phyloP scores from a whole-genome alignment of 2,329 filamentous ascomycete genomes.

The Verticillium nubilum region DNA sequence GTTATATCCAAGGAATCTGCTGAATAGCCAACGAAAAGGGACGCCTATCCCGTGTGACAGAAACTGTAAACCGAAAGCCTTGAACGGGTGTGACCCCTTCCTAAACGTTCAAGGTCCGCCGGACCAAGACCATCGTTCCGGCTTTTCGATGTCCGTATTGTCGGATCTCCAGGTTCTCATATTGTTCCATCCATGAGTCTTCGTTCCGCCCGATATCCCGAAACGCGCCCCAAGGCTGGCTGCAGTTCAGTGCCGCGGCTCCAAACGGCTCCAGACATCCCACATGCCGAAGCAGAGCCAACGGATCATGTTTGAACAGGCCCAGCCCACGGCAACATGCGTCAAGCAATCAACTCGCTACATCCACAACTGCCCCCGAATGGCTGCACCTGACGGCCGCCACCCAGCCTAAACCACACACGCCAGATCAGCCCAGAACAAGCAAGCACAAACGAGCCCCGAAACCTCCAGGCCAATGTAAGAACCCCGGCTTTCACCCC shows the following conservation, averaged over 20 bases:
- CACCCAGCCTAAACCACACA: neutral
- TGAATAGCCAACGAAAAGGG: too few species aligned
- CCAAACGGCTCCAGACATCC: neutral
- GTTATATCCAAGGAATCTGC: too few species aligned
- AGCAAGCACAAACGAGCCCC: neutral
- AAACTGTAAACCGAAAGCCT: too few species aligned
- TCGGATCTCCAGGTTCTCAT: too few species aligned
- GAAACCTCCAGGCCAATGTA: too few species aligned
- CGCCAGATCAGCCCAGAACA: neutral
- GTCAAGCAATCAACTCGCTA: neutral
- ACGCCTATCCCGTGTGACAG: too few species aligned
- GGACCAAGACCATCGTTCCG: too few species aligned
- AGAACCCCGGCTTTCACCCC: neutral
- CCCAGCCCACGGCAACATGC: neutral
- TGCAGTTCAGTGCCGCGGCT: neutral
- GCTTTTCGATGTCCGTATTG: too few species aligned
- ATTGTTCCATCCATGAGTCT: neutral
- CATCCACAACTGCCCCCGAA: neutral
- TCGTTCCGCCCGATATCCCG: neutral
- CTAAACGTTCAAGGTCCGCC: too few species aligned
- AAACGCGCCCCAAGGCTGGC: neutral
- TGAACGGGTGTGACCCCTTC: too few species aligned
- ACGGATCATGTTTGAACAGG: neutral
- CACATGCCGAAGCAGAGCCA: neutral
- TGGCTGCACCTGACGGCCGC: neutral